These are phyloP conservation scores for Colletotrichum theobromicola DNA, from an alignment of 2,329 filamentous ascomycete species.

Conservation along the genomic window DNA sequence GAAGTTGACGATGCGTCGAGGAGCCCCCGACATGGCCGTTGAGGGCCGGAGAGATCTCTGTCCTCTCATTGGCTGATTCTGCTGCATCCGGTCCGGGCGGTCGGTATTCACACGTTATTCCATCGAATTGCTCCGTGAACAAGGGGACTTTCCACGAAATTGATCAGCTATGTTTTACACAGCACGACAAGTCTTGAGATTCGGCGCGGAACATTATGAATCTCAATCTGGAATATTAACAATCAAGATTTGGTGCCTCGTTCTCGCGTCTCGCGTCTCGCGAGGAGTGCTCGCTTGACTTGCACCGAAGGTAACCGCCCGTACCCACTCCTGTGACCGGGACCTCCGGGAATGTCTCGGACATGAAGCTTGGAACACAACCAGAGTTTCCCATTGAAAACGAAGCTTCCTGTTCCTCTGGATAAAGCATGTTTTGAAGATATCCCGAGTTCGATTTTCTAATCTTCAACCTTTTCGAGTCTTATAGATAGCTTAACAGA, in stretches of 20 bases:
- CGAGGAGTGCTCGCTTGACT: neutral
- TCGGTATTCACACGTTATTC: no score
- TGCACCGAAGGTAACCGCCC: neutral
- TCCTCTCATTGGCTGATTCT: no score
- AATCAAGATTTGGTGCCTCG: accelerated
- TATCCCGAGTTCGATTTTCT: neutral
- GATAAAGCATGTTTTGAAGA: accelerated
- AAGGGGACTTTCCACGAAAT: no score
- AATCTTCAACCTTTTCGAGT: neutral
- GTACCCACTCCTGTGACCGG: neutral
- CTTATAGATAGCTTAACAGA: accelerated
- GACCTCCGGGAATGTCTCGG: neutral
- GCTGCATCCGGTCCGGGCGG: no score
- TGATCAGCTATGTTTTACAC: no score
- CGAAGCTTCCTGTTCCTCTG: neutral
- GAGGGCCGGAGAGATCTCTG: no score
- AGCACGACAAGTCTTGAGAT: neutral
- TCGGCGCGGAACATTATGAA: accelerated
- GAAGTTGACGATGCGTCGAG: no score
- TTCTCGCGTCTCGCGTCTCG: neutral
- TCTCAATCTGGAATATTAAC: neutral
- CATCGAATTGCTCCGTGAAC: no score
- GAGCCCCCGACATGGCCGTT: no score
- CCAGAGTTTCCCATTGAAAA: neutral
- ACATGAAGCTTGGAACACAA: neutral